Conservation (phyloP, 108 stramenopile species). For the Pseudonitzschia multiseries region DNA sequence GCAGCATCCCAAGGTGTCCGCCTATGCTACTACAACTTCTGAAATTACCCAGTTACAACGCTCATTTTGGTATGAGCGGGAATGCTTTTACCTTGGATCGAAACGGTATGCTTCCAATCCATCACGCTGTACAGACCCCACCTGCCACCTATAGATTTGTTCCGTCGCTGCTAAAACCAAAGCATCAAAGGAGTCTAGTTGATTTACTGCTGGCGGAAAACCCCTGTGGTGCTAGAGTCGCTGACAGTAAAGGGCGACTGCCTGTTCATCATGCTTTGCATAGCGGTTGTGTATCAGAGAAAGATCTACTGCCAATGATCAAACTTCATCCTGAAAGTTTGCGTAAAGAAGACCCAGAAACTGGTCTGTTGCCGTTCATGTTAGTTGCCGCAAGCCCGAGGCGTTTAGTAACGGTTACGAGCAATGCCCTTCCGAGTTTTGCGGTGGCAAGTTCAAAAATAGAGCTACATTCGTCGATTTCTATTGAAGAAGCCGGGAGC, state of each 20-base stretch:
- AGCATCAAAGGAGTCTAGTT: conserved; percentile 10
- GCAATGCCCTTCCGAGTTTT: neutral
- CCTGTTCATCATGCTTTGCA: conserved; percentile 38
- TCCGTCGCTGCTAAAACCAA: neutral
- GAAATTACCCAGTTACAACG: conserved; percentile 7
- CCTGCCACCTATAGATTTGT: conserved; percentile 11
- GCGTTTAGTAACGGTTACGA: neutral
- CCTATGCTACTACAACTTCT: conserved; percentile 28
- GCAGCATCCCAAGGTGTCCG: conserved; percentile 30
- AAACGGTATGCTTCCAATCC: conserved; percentile 24
- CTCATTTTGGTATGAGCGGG: neutral
- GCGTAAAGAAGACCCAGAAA: conserved; percentile 27
- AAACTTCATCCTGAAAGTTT: conserved; percentile 27
- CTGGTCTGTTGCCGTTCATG: conserved; percentile 32
- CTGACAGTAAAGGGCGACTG: conserved; percentile 29
- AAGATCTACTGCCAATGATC: conserved; percentile 11
- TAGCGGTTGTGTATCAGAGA: neutral
- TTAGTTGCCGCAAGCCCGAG: conserved; percentile 15
- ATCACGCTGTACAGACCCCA: conserved; percentile 22
- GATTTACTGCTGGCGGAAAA: conserved; percentile 9
- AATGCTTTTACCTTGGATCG: conserved; percentile 20
- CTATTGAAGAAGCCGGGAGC: neutral
- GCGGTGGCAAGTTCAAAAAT: neutral
- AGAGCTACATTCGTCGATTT: neutral
- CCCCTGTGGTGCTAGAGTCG: conserved; percentile 10